Percentiles rank a stretch among this genome's conserved stretches.
These are phyloP conservation scores for Malassezia obtusa DNA, from an alignment of 1,284 basidiomycete species.

Conservation along the genomic window DNA sequence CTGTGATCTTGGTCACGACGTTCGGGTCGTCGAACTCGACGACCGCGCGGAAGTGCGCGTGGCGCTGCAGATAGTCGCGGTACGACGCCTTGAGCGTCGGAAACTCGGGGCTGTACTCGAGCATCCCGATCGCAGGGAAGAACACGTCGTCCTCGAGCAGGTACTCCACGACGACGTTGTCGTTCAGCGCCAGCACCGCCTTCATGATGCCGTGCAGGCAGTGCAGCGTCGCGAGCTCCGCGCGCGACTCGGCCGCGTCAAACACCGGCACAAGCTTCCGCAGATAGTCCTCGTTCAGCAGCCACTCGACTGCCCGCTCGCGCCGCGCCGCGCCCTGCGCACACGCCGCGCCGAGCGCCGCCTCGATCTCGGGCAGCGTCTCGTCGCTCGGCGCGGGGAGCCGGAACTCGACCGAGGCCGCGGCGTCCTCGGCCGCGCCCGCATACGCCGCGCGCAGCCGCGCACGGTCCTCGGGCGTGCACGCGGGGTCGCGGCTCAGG, in stretches of 20 bases:
- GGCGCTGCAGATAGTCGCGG: slow-evolving; percentile 75
- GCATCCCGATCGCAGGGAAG: slow-evolving; percentile 82
- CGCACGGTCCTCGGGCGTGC: neutral
- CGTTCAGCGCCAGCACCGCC: slow-evolving; percentile 90
- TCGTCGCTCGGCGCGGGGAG: slow-evolving; percentile 47
- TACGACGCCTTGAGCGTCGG: slow-evolving; percentile 90
- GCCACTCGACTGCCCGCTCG: slow-evolving; percentile 65
- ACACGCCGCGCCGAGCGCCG: slow-evolving; percentile 31
- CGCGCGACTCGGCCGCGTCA: slow-evolving; percentile 79
- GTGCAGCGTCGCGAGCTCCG: slow-evolving; percentile 78
- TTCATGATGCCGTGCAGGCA: slow-evolving; percentile 85
- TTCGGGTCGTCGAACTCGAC: slow-evolving; percentile 39
- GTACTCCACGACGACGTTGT: slow-evolving; percentile 87
- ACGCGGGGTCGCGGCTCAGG: slow-evolving; percentile 13
- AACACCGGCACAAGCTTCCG: slow-evolving; percentile 74
- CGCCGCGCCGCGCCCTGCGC: slow-evolving; percentile 53
- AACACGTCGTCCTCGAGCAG: slow-evolving; percentile 88
- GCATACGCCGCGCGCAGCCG: neutral
- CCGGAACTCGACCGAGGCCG: neutral
- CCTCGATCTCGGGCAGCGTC: slow-evolving; percentile 46
- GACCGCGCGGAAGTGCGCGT: slow-evolving; percentile 59
- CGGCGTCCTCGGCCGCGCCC: neutral
- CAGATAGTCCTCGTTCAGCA: slow-evolving; percentile 65
- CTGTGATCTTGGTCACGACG: slow-evolving; percentile 62
- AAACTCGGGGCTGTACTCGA: slow-evolving; percentile 98